Base-by-base conservation (phyloP, 768 basidiomycete genomes). In the Chalciporus pseudorubinellus region DNA sequence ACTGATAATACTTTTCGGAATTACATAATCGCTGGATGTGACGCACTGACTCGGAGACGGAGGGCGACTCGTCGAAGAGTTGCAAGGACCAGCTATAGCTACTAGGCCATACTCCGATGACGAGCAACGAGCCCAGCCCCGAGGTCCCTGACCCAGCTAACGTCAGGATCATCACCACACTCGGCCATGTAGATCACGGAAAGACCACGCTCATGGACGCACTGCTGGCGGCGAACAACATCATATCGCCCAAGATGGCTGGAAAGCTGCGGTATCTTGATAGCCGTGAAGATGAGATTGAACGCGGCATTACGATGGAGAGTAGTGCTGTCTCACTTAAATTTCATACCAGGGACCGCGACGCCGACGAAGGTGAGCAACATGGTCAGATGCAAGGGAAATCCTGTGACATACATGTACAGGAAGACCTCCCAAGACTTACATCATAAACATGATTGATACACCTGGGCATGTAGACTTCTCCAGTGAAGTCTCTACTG, bases 381-480 rank as follows among this genome's bases (percentile, higher is more conserved):
- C 22, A n/a, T 33, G 34, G 40, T 39, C 38, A 47, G 48, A 44
- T 39, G 19, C 47, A 45, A 47, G 13, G 36, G 48, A 33, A 41
- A 52, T 59, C 57, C 39, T 29, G 47, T 72, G 65, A 77, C 72
- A 59, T 59, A 70, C 66, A 56, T 65, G 58, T 62, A 60, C 63
- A 88, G 88, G 69, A 66, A 77, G 68, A 68, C 70, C 71, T 46
- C 74, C 80, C 22, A 87, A 77, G 64, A 87, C 84, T 20, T 97
- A 89, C 71, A 77, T 88, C 41, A 81, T 98, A 48, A 98, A 97
- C 66, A 87, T 98, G 79, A 95, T 99, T 56, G 97, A 99, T 69
- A 98, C 97, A 0, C 97, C 97, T 14, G 97, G 97, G 4, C 97
- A 99, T 72, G 95, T 99, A 20, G 97, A 98, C 69, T 99, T 99